Base-by-base conservation (phyloP, 1,284 basidiomycete genomes). In the Tilletia caries region DNA sequence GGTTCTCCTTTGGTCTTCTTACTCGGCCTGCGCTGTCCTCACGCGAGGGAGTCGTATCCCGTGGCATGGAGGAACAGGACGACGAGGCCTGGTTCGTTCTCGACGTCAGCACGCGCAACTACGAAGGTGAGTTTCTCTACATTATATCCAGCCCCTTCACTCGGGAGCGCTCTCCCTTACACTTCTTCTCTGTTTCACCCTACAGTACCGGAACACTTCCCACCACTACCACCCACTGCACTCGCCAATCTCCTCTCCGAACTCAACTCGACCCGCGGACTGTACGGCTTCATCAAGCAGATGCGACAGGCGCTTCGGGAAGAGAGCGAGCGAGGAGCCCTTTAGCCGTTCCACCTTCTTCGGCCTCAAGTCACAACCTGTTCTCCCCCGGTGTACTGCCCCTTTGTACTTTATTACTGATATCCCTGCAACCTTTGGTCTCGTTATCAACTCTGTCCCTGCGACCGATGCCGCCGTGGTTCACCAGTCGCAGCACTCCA, bases 71-170 rank as follows among this genome's bases (percentile, higher is more conserved):
- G 0, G 71, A 73, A 33, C 76, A 75, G 64, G 67, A 70, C 3
- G 75, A 78, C 1, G 54, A 73, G 13, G 80, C 81, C 46, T 72
- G 71, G 3, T 71, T 82, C 68, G 75, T 78, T 27, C 48, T 82
- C 33, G 76, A 80, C 67, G 75, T 74, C 2, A 75, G 74, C 6
- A 50, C 67, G 10, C 64, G 67, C 10, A 41, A 54, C 5, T 81
- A 81, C 64, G 33, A 33, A 33, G 58, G 58, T 62, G 1, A 34
- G 58, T 50, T 41, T 41, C 37, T 41, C 10, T 15, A 1, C 1
- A 41, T 41, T 41, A 6, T 41, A 2, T 41, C 15, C 15, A 15
- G 10, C 37, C 37, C 15, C 15, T 41, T 41, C 37, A 41, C 15
- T 15, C 5, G 37, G 37, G 15, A 41, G 37, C 37, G 1, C 1